Base-by-base conservation (phyloP, 169 alveolate species). In the Eimeria maxima region DNA sequence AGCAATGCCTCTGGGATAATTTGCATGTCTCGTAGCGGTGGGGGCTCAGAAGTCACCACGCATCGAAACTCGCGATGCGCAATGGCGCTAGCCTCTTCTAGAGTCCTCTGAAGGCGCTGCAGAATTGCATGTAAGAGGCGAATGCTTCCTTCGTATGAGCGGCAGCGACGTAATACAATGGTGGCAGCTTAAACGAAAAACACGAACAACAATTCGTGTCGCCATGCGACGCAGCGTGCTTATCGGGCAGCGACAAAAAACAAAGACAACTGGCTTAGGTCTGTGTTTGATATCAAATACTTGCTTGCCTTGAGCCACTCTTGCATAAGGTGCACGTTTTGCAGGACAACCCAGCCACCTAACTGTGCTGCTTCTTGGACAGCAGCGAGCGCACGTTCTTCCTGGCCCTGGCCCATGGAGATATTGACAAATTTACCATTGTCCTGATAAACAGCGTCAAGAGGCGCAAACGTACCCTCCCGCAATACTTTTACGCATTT, bases 381-480 rank as follows among this genome's bases (percentile, higher is more conserved):
- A 94, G 99, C 99, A 92, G 98, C 97, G 76, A 98, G 97, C 60
- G 99, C 99, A 65, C 98, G 97, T 91, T 98, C 99, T 97, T 99
- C 99, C 97, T 99, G 99, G 33, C 99, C 99, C 97, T 99, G 99
- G 27, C 99, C 99, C 99, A 99, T 99, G 90, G 99, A 99, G 90
- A 99, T 99, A 95, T 99, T 99, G 45, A 98, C 98, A 96, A 99
- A 98, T 94, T 98, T 98, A 4, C 99, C 99, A 71, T 98, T 98
- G 29, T 97, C 98, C 80, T 98, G 97, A 1, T 98, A 95, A 83
- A 14, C 55, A 55, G 27, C 16, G 44, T 27, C n/a, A 45, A 55
- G 22, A 8, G 14, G 1, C 6, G 69, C 42, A 22, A 45, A 45
- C 24, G 0, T 42, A 8, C 88, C 65, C 38, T n/a, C 65, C 14